Evolutionary conservation across 768 basidiomycete genomes (phyloP).

Genomic region (Trametes maxima): DNA sequence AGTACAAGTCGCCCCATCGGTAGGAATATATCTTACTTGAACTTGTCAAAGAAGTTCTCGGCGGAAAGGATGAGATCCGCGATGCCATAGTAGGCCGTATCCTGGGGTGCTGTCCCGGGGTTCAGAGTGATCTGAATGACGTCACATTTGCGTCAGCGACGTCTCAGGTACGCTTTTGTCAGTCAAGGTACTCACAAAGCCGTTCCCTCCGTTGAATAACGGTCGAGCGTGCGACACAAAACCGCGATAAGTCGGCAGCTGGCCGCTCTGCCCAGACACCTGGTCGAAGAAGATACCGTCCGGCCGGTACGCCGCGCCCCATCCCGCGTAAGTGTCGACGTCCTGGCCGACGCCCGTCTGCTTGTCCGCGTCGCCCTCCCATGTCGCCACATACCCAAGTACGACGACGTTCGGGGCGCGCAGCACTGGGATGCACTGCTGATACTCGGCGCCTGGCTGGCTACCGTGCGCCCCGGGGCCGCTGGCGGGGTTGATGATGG

Average conservation of each 20-base stretch:
- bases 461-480: slow-evolving; percentile 33
- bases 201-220: slow-evolving; percentile 19
- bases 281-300: slow-evolving; percentile 44
- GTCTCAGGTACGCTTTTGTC: background rate
- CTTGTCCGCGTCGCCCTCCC: slow-evolving; percentile 7
- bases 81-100: slow-evolving; percentile 32
- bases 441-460: slow-evolving; percentile 36
- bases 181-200: slow-evolving; percentile 19
- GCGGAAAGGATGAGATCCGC: slow-evolving; percentile 36
- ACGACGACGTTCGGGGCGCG: slow-evolving; percentile 33
- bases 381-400: slow-evolving; percentile 36
- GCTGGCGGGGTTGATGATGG: slow-evolving; percentile 37
- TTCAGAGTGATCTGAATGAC: slow-evolving; percentile 33
- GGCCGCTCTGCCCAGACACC: slow-evolving; percentile 22
- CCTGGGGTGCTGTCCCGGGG: slow-evolving; percentile 28
- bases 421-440: slow-evolving; percentile 30
- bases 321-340: slow-evolving; percentile 35
- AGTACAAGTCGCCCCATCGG: background rate
- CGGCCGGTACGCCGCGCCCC: slow-evolving; percentile 33
- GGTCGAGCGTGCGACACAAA: slow-evolving; percentile 26
- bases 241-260: slow-evolving; percentile 30
- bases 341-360: slow-evolving; percentile 29
- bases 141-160: background rate
- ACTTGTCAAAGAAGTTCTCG: slow-evolving; percentile 33
- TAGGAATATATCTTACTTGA: slow-evolving; percentile 30